phyloP scores from a whole-genome alignment of 2,329 filamentous ascomycete species.

The Xylaria sp. region DNA sequence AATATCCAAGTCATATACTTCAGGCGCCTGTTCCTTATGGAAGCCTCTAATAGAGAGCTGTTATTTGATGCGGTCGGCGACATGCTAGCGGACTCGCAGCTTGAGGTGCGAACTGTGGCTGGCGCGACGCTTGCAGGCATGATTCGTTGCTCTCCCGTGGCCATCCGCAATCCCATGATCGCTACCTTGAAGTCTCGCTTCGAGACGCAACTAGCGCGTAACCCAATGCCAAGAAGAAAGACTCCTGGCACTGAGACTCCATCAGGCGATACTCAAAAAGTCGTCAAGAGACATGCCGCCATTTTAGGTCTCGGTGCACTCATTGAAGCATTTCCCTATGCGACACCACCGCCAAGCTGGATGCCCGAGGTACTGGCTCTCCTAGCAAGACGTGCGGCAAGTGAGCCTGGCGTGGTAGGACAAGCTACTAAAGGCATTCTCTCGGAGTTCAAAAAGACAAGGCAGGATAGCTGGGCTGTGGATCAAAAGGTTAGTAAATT shows the following conservation, averaged over 20 bases:
- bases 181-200: slow-evolving; percentile 78
- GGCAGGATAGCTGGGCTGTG: slow-evolving; percentile 97
- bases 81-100: slow-evolving; percentile 90
- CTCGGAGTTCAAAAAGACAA: slow-evolving; percentile 98
- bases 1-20: slow-evolving; percentile 99
- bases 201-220: slow-evolving; percentile 75
- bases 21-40: slow-evolving; percentile 88
- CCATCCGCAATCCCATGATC: slow-evolving; percentile 80
- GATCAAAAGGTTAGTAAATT: slow-evolving; percentile 83
- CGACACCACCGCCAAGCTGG: slow-evolving; percentile 89
- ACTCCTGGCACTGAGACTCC: slow-evolving; percentile 70
- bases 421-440: slow-evolving; percentile 94
- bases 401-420: slow-evolving; percentile 88
- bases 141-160: slow-evolving; percentile 91
- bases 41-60: slow-evolving; percentile 72
- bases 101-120: slow-evolving; percentile 94
- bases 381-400: slow-evolving; percentile 82
- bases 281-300: slow-evolving; percentile 85
- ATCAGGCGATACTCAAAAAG: slow-evolving; percentile 73
- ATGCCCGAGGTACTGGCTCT: slow-evolving; percentile 91
- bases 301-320: slow-evolving; percentile 89
- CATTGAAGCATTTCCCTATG: slow-evolving; percentile 95
- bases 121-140: slow-evolving; percentile 92
- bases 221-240: slow-evolving; percentile 83
- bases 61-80: slow-evolving; percentile 93